Evolutionary conservation across 2,329 filamentous ascomycete genomes (phyloP), one percentile per base, ranked within the genome.

Genomic region (Achaetomium macrosporum): DNA sequence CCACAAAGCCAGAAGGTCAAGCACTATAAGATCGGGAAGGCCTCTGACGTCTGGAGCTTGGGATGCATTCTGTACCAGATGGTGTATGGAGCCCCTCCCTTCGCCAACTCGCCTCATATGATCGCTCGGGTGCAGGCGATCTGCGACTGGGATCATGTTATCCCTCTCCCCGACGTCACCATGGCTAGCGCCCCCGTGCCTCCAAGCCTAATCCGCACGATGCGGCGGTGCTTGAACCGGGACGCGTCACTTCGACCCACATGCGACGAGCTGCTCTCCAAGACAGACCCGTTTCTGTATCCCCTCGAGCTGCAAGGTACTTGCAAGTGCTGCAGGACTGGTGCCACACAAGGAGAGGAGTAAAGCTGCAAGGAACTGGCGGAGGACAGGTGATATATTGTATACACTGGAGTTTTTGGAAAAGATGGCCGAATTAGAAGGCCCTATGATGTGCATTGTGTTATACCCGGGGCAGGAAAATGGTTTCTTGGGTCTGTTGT

Each of bases 31-130:
- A 77, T 99, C 7, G 95, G 93, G 55, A 97, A 97, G 65, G 89
- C 93, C 7, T 93, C 87, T 61, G 93, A 99, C 68, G 85, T 99
- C 16, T 99, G 93, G 93, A 92, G 87, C 67, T 72, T 99, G 13
- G 93, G 93, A 16, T 99, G 93, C 66, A 97, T 99, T 56, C 76
- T 99, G 13, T 99, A 95, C 72, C 92, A 97, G 67, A 95, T 99
- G 88, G 88, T 92, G 0, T 99, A 99, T 66, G 93, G 93, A n/a
- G 79, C 86, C n/a, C 87, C 90, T 3, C 93, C 93, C 0, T 99
- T 99, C 65, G 90, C 86, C 13, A 91, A 97, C 66, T 95, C 99
- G 61, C 76, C 82, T 54, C 93, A 92, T 69, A 88, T 85, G 64
- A 88, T 95, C 73, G 83, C 88, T 36, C 84, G 90, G 19, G 93